Evolutionary conservation across 2,329 filamentous ascomycete genomes (phyloP).

Genomic region (Gaeumannomyces tritici): DNA sequence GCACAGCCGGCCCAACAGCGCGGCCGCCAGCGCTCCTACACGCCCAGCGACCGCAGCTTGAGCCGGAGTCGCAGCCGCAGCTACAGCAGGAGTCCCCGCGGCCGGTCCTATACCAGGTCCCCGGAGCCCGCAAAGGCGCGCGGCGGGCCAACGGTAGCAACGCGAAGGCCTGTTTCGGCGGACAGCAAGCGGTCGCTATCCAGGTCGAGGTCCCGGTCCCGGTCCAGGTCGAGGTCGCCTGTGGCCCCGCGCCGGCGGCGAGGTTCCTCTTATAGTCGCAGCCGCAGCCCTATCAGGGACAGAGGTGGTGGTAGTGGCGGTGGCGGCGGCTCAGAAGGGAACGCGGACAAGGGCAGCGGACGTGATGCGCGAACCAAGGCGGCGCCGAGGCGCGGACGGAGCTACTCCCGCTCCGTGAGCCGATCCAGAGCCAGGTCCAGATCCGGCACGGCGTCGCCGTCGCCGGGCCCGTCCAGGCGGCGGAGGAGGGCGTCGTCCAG

Average conservation of each 20-base stretch:
- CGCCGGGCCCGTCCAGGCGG: conserved; percentile 9
- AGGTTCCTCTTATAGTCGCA: conserved; percentile 12
- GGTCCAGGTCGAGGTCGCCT: neutral
- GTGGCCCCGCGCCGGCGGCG: conserved; percentile 2
- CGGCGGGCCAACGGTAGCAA: neutral
- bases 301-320: neutral
- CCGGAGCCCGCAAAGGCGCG: neutral
- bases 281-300: conserved; percentile 7
- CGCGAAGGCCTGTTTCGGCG: neutral
- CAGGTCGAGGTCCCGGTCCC: neutral
- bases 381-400: neutral
- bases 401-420: conserved; percentile 9
- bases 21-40: conserved; percentile 2
- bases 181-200: neutral
- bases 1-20: neutral
- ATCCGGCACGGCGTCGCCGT: conserved; percentile 9
- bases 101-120: neutral
- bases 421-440: conserved; percentile 12
- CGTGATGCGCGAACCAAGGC: neutral
- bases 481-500: conserved; percentile 11
- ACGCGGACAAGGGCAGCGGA: neutral
- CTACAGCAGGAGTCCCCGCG: conserved; percentile 2
- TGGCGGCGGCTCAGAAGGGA: neutral
- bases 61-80: conserved; percentile 1
- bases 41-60: neutral